A percentile compares a stretch with the other conserved stretches of the same genome.
Evolutionary conservation across 257 asterid genomes (phyloP).

Genomic region (Ehretia macrophylla): DNA sequence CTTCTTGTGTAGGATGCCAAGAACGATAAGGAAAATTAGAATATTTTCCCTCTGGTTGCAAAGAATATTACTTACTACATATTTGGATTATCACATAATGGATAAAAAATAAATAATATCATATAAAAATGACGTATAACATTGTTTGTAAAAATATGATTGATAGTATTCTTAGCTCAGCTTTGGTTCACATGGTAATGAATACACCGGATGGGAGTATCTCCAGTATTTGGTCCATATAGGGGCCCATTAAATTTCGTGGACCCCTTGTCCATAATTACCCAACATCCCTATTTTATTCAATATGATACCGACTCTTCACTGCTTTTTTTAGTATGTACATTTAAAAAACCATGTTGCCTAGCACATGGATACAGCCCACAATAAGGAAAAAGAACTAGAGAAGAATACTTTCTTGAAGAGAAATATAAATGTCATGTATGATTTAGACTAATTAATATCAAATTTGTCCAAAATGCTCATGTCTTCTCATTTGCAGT

Average conservation of each 20-base stretch:
- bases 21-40: too few relatives aligned
- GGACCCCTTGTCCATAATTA: constrained; percentile 63
- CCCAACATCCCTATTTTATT: constrained; percentile 51
- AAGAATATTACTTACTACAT: too few relatives aligned
- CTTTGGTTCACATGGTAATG: constrained; percentile 24
- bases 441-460: too few relatives aligned
- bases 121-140: too few relatives aligned
- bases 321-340: too few relatives aligned
- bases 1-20: too few relatives aligned
- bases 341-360: constrained; percentile 58
- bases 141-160: too few relatives aligned
- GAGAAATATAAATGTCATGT: not conserved
- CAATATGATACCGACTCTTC: too few relatives aligned
- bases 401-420: not conserved
- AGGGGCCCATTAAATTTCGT: constrained; percentile 51
- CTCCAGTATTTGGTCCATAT: constrained; percentile 47
- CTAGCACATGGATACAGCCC: constrained; percentile 65
- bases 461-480: too few relatives aligned
- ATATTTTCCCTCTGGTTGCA: too few relatives aligned
- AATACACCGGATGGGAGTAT: constrained; percentile 20
- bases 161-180: not conserved
- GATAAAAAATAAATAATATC: not conserved
- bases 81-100: too few relatives aligned
- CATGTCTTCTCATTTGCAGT: too few relatives aligned
- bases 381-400: constrained; percentile 8